Evolutionary conservation across 2,329 filamentous ascomycete species (phyloP), one percentile per base, ranked within the genome.

Genomic region (Colletotrichum sp.): DNA sequence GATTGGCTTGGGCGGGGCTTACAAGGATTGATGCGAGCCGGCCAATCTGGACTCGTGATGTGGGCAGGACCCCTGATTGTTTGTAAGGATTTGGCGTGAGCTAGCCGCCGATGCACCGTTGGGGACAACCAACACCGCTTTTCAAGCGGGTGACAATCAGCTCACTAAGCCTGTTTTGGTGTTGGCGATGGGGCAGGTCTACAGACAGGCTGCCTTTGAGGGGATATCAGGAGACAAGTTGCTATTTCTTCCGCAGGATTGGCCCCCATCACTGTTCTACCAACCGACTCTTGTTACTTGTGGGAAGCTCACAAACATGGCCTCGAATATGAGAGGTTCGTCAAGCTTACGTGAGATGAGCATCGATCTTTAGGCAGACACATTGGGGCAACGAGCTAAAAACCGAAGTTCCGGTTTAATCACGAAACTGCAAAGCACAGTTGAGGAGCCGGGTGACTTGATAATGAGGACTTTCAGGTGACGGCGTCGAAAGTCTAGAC

Each of bases 61-160:
- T 52, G 43, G 10, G 12, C 43, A 21, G 43, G 43, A 52, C 43
- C 43, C 43, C 43, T 52, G 43, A 52, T 21, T 52, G n/a, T 21
- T 52, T 21, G 43, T 21, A 21, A 52, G 43, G 43, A 21, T 52
- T 21, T 52, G 43, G 43, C 43, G 43, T 52, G 43, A 52, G 43
- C 43, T 52, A 52, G 43, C 43, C 43, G 43, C 43, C n/a, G 43
- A 52, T 52, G 43, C 43, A 52, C 43, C 43, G n/a, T 52, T 52
- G 43, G 43, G 43, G 43, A 21, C 43, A 52, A 52, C 43, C 43
- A 52, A 52, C 43, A 52, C 43, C 43, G 43, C 43, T 52, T 52
- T 52, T 52, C n/a, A 21, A 52, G 43, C n/a, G n/a, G 43, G n/a
- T 7, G 43, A 18, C n/a, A 13, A 52, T 52, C 43, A 52, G 43